phyloP scores from a whole-genome alignment of 2,329 filamentous ascomycete genomes.

The Fonsecaea pedrosoi region DNA sequence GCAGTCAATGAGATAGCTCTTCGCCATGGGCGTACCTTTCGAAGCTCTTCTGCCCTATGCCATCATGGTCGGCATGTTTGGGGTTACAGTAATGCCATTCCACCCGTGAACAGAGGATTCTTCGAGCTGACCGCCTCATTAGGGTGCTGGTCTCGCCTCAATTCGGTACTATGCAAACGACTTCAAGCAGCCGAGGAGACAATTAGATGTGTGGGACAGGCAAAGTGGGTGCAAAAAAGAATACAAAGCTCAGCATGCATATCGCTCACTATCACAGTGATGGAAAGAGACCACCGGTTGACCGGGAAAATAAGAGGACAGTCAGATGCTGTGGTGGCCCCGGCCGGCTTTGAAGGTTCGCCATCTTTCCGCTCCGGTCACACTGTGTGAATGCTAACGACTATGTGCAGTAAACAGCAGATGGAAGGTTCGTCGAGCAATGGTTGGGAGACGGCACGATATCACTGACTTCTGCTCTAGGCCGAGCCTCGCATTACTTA shows the following conservation, averaged over 20 bases:
- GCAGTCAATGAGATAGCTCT: neutral
- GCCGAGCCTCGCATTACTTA: slow-evolving; percentile 39
- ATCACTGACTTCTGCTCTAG: slow-evolving; percentile 26
- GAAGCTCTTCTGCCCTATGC: slow-evolving; percentile 70
- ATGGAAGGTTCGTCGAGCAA: slow-evolving; percentile 62
- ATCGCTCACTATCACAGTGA: slow-evolving; percentile 58
- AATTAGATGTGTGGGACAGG: slow-evolving; percentile 70
- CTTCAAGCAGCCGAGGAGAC: slow-evolving; percentile 66
- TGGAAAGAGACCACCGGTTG: slow-evolving; percentile 69
- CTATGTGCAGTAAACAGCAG: slow-evolving; percentile 62
- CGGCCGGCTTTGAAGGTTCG: slow-evolving; percentile 63
- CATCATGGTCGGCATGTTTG: slow-evolving; percentile 60
- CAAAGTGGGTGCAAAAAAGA: slow-evolving; percentile 56
- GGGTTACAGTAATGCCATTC: slow-evolving; percentile 53
- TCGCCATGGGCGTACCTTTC: slow-evolving; percentile 69
- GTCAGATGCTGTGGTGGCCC: slow-evolving; percentile 64
- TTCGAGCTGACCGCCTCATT: slow-evolving; percentile 25
- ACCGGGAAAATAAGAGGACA: slow-evolving; percentile 68
- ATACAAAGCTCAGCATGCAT: neutral
- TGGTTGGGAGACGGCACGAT: neutral
- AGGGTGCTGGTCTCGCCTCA: slow-evolving; percentile 62
- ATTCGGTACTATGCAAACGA: slow-evolving; percentile 68
- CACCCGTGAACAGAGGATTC: slow-evolving; percentile 16
- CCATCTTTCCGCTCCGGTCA: neutral
- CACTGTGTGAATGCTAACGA: slow-evolving; percentile 29